Evolutionary conservation across 2,329 filamentous ascomycete genomes (phyloP).

Genomic region (Neocucurbitaria cava): DNA sequence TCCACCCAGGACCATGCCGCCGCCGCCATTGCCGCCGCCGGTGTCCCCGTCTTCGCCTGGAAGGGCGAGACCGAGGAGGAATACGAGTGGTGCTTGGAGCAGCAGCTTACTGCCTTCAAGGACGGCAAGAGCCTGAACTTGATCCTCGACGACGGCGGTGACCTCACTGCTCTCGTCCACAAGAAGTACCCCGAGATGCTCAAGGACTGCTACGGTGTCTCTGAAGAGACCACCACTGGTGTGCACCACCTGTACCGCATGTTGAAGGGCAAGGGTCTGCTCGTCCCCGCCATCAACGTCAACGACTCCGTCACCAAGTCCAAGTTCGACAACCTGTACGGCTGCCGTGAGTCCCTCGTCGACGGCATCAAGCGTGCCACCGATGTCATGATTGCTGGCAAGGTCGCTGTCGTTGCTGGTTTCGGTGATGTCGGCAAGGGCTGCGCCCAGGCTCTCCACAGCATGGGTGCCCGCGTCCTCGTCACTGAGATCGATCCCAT

Average conservation of each 20-base stretch:
- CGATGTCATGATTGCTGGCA: slow-evolving; percentile 99
- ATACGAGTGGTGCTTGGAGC: slow-evolving; percentile 99
- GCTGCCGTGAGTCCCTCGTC: slow-evolving; percentile 97
- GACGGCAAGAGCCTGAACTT: slow-evolving; percentile 96
- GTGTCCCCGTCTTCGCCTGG: slow-evolving; percentile 86
- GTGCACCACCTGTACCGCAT: slow-evolving; percentile 99
- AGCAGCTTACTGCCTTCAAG: slow-evolving; percentile 97
- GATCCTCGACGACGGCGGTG: slow-evolving; percentile 98
- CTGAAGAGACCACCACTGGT: slow-evolving; percentile 99
- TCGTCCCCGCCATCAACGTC: slow-evolving; percentile 96
- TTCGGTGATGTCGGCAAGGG: slow-evolving; percentile 99
- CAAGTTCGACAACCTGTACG: slow-evolving; percentile 99
- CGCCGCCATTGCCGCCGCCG: slow-evolving; percentile 91
- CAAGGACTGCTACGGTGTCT: slow-evolving; percentile 97
- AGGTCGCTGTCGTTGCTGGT: slow-evolving; percentile 96
- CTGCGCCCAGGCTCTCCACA: slow-evolving; percentile 92
- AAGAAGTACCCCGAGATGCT: slow-evolving; percentile 98
- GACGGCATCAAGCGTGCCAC: slow-evolving; percentile 99
- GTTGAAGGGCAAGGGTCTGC: slow-evolving; percentile 78
- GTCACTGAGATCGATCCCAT: slow-evolving; percentile 98
- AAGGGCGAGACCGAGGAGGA: slow-evolving; percentile 98
- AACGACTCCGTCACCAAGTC: slow-evolving; percentile 99
- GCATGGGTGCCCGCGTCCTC: slow-evolving; percentile 96
- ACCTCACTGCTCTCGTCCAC: slow-evolving; percentile 95
- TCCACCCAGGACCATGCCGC: slow-evolving; percentile 98